These are phyloP conservation scores for Geotrichum ghanense DNA, from an alignment of 805 yeast species.

Conservation along the genomic window DNA sequence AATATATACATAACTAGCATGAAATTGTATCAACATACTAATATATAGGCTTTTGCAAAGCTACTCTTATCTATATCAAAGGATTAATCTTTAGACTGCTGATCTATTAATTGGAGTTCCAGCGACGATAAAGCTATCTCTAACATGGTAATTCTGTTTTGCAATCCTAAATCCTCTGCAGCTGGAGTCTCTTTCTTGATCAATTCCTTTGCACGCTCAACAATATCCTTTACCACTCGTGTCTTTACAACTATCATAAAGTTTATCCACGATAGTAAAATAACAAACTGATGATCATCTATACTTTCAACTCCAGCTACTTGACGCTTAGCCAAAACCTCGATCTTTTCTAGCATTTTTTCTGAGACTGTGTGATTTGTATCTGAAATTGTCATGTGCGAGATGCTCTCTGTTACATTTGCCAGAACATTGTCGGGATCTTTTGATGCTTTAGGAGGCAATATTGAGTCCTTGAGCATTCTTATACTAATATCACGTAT, in stretches of 20 bases:
- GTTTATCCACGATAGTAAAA: neutral
- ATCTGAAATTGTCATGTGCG: neutral
- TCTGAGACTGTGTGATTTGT: neutral
- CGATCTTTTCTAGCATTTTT: neutral
- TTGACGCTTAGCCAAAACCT: neutral
- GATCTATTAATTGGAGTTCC: neutral
- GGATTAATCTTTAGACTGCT: too few relatives aligned
- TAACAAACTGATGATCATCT: neutral
- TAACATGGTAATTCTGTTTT: neutral
- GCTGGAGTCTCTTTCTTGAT: neutral
- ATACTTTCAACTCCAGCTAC: neutral
- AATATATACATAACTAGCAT: too few relatives aligned
- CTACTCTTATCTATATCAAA: too few relatives aligned
- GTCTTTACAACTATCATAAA: neutral
- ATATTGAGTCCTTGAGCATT: conserved; percentile 51
- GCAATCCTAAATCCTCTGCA: neutral
- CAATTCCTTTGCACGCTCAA: neutral
- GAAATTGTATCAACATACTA: too few relatives aligned
- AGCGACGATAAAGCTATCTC: neutral
- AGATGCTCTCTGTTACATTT: conserved; percentile 5
- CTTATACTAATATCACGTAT: conserved; percentile 51
- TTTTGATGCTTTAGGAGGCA: conserved; percentile 23
- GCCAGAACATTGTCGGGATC: neutral
- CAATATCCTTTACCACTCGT: neutral
- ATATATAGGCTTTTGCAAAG: too few relatives aligned